Evolutionary conservation across 2,329 filamentous ascomycete genomes (phyloP).

Genomic region (Aspergillus floridensis): DNA sequence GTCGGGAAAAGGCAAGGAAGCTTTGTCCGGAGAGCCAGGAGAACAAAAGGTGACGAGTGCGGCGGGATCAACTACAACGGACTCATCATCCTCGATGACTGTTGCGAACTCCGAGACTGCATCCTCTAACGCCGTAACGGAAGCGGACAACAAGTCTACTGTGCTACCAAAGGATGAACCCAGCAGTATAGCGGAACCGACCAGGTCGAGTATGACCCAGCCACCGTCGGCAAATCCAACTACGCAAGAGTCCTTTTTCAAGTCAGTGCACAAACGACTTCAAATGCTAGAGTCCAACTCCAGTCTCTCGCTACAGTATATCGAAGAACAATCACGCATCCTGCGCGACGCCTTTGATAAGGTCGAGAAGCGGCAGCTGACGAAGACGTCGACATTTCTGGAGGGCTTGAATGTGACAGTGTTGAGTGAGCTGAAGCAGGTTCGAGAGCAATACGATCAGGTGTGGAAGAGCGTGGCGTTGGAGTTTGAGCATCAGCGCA

Average conservation of each 20-base stretch:
- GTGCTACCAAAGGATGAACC: constrained; percentile 32
- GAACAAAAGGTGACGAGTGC: constrained; percentile 21
- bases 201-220: constrained; percentile 44
- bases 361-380: constrained; percentile 81
- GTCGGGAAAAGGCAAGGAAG: not conserved
- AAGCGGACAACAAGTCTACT: constrained; percentile 23
- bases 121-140: constrained; percentile 23
- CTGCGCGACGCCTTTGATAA: constrained; percentile 82
- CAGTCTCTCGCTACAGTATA: constrained; percentile 88
- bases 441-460: constrained; percentile 87
- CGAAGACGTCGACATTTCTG: constrained; percentile 79
- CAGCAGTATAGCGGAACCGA: constrained; percentile 27
- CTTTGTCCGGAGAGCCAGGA: constrained; percentile 15
- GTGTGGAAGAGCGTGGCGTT: constrained; percentile 95
- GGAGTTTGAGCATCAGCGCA: constrained; percentile 82
- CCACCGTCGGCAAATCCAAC: constrained; percentile 65
- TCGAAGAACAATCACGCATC: constrained; percentile 91
- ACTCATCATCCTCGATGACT: constrained; percentile 17
- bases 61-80: constrained; percentile 9
- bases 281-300: constrained; percentile 90
- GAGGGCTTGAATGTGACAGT: constrained; percentile 85
- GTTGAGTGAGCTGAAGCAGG: constrained; percentile 71
- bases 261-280: constrained; percentile 88
- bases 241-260: constrained; percentile 97
- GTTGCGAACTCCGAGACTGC: constrained; percentile 16